Conservation (phyloP, 192 early-diverging fungal genomes). For the Coemansia sp. region DNA sequence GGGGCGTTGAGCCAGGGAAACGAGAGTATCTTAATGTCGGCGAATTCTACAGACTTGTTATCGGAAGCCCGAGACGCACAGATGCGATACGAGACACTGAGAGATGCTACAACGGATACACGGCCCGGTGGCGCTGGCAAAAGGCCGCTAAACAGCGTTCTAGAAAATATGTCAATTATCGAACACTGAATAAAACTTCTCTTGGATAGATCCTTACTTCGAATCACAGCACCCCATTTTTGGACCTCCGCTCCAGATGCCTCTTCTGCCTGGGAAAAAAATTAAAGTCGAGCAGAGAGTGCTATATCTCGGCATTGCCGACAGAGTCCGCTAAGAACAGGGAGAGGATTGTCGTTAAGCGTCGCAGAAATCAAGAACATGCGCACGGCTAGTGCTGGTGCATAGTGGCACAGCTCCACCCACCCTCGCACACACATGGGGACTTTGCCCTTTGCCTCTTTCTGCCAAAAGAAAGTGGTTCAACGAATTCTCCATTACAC, state of each 20-base stretch:
- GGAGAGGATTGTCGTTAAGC: background rate
- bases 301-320: background rate
- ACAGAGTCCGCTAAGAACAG: background rate
- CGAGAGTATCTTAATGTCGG: constrained; percentile 67
- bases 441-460: background rate
- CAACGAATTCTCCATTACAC: background rate
- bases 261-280: background rate
- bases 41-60: constrained; percentile 39
- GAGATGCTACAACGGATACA: background rate
- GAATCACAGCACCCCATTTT: background rate
- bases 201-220: background rate
- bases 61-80: constrained; percentile 43
- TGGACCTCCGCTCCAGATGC: background rate
- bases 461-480: background rate
- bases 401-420: background rate
- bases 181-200: constrained; percentile 7
- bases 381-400: background rate
- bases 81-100: constrained; percentile 28
- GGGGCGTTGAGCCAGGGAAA: constrained; percentile 75
- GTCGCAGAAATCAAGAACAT: background rate
- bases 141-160: constrained; percentile 1
- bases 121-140: background rate
- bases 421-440: background rate
- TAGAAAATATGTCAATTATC: constrained; percentile 12
- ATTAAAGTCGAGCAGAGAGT: background rate